A percentile compares a stretch with the other conserved stretches of the same genome.
phyloP scores from a whole-genome alignment of 257 asterid genomes.

The Jaltomata sinuosa region DNA sequence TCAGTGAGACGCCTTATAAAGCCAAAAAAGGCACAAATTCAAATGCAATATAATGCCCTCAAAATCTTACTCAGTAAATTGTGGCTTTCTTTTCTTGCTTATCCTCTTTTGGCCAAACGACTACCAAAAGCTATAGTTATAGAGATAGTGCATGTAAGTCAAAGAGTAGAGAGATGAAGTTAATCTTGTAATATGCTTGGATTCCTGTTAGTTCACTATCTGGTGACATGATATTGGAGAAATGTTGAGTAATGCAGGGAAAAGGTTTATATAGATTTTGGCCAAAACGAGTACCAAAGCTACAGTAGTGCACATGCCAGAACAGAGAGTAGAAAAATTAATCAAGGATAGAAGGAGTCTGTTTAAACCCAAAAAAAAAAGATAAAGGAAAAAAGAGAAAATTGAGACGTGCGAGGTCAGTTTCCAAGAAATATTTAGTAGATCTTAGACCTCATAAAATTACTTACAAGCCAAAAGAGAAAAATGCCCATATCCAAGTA shows the following conservation, averaged over 20 bases:
- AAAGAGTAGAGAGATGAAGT: not conserved
- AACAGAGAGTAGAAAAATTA: not conserved
- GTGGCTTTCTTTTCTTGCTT: not conserved
- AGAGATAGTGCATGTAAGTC: not conserved
- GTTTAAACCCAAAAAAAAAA: not conserved
- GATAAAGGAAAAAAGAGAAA: not conserved
- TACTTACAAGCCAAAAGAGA: conserved; percentile 69
- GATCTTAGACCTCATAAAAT: conserved; percentile 8
- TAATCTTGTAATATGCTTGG: not conserved
- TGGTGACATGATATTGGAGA: not conserved
- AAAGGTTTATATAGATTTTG: not conserved
- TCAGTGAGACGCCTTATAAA: not conserved
- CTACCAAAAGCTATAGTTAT: not conserved
- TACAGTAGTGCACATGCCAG: not conserved
- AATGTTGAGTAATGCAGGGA: not conserved
- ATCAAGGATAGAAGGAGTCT: not conserved
- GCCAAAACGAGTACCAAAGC: not conserved
- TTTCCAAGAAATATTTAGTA: conserved; percentile 3
- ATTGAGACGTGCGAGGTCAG: conserved; percentile 7
- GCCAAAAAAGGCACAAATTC: not conserved
- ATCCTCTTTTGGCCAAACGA: not conserved
- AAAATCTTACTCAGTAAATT: not conserved
- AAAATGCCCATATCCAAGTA: conserved; percentile 85
- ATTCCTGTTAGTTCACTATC: not conserved
- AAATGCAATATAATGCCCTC: not conserved